These are phyloP conservation scores for Setomelanomma holmii DNA, from an alignment of 2,329 filamentous ascomycete species.

Conservation along the genomic window DNA sequence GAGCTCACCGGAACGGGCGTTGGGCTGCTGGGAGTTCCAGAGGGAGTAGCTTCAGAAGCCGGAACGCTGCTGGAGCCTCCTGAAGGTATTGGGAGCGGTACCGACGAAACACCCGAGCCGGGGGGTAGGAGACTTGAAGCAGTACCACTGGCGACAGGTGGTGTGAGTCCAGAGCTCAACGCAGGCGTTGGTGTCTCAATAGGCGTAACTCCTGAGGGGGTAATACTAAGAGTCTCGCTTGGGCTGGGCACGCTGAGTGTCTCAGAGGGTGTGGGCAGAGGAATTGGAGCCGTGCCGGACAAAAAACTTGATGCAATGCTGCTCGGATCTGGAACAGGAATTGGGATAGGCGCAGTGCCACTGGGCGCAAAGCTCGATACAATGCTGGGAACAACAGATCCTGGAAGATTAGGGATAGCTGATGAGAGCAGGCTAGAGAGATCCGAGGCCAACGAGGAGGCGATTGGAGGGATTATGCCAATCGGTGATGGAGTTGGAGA, in stretches of 20 bases:
- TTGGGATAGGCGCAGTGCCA: slow-evolving; percentile 20
- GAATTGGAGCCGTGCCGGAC: slow-evolving; percentile 9
- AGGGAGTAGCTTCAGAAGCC: slow-evolving; percentile 23
- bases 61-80: slow-evolving; percentile 16
- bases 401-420: slow-evolving; percentile 21
- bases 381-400: slow-evolving; percentile 24
- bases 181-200: not conserved
- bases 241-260: not conserved
- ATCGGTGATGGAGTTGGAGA: slow-evolving; percentile 20
- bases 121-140: slow-evolving; percentile 13
- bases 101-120: slow-evolving; percentile 4
- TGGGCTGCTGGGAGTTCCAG: slow-evolving; percentile 10
- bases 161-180: not conserved
- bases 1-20: slow-evolving; percentile 11
- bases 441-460: slow-evolving; percentile 24
- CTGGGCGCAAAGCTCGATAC: slow-evolving; percentile 26
- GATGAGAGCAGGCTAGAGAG: slow-evolving; percentile 27
- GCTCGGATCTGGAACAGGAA: slow-evolving; percentile 17
- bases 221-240: slow-evolving; percentile 5
- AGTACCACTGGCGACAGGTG: slow-evolving; percentile 1
- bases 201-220: slow-evolving; percentile 5
- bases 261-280: slow-evolving; percentile 4
- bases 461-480: slow-evolving; percentile 14
- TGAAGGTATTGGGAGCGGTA: not conserved
- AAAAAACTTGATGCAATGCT: slow-evolving; percentile 17